phyloP scores from a whole-genome alignment of 2,329 filamentous ascomycete genomes.

The Aspergillus japonicus region DNA sequence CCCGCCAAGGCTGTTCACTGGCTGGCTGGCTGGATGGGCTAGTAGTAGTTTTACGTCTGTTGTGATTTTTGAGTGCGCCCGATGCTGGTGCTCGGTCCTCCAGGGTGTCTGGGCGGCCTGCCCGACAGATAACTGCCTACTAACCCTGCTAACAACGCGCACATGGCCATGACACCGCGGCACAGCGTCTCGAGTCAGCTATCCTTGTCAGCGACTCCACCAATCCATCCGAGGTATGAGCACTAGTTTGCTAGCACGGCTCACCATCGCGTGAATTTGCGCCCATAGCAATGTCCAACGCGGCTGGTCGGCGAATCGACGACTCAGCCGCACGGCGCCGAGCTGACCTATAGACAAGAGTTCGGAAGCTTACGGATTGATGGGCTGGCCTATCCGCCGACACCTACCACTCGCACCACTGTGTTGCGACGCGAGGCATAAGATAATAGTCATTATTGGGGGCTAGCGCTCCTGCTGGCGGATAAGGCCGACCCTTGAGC shows the following conservation, averaged over 20 bases:
- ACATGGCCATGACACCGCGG: slow-evolving; percentile 12
- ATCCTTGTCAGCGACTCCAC: slow-evolving; percentile 1
- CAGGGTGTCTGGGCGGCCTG: slow-evolving; percentile 7
- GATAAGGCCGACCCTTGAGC: slow-evolving; percentile 4
- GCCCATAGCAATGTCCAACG: slow-evolving; percentile 4
- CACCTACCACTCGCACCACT: neutral
- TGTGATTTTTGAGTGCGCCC: slow-evolving; percentile 1
- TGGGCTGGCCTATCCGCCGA: neutral
- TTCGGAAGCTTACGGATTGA: neutral
- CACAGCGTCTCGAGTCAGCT: slow-evolving; percentile 11
- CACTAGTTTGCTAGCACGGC: slow-evolving; percentile 1
- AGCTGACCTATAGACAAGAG: neutral
- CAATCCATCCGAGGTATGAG: slow-evolving; percentile 12
- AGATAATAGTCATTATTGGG: neutral
- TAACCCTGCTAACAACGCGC: neutral
- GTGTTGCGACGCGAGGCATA: neutral
- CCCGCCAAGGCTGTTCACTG: slow-evolving; percentile 6
- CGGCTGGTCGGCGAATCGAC: slow-evolving; percentile 8
- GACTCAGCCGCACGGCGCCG: slow-evolving; percentile 5
- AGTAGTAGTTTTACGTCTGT: neutral
- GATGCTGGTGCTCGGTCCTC: slow-evolving; percentile 9
- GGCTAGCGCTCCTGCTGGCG: slow-evolving; percentile 2
- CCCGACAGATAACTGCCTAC: slow-evolving; percentile 1
- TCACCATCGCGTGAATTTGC: neutral
- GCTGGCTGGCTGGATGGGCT: neutral